phyloP scores from a whole-genome alignment of 2,329 filamentous ascomycete species.

The Trichoderma semiorbis region DNA sequence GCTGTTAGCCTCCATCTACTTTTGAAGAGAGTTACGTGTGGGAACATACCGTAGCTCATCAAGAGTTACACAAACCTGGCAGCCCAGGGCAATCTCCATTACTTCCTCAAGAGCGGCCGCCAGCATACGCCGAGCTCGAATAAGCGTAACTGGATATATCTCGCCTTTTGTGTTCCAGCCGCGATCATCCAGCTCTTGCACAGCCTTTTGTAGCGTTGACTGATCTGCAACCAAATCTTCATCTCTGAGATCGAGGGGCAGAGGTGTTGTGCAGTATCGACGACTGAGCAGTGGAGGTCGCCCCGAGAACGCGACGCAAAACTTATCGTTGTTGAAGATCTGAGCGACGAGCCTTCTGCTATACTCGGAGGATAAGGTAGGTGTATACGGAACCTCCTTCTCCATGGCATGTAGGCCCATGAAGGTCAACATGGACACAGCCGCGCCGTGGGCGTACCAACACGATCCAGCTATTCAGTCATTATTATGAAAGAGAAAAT shows the following conservation, averaged over 20 bases:
- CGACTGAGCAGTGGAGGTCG: slow-evolving; percentile 51
- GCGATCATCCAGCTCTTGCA: slow-evolving; percentile 39
- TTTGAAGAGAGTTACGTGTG: no score
- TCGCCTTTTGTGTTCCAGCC: slow-evolving; percentile 51
- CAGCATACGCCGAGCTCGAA: slow-evolving; percentile 46
- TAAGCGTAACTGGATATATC: slow-evolving; percentile 43
- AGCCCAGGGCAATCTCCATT: slow-evolving; percentile 52
- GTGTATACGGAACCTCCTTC: slow-evolving; percentile 26
- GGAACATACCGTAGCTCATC: slow-evolving; percentile 1
- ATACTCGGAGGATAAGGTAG: slow-evolving; percentile 35
- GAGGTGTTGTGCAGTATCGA: slow-evolving; percentile 51
- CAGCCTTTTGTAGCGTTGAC: slow-evolving; percentile 22
- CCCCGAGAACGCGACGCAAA: slow-evolving; percentile 49
- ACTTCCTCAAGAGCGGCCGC: slow-evolving; percentile 55
- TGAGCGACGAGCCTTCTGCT: slow-evolving; percentile 32
- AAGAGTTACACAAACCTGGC: background rate
- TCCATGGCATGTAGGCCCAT: slow-evolving; percentile 33
- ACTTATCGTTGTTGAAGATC: slow-evolving; percentile 47
- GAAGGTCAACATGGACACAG: slow-evolving; percentile 35
- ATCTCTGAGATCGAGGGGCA: slow-evolving; percentile 53
- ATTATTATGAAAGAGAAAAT: background rate
- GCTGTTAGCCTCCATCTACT: background rate
- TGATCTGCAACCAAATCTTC: slow-evolving; percentile 44
- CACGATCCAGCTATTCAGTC: slow-evolving; percentile 22
- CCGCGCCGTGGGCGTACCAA: slow-evolving; percentile 38